Evolutionary conservation across 2,329 filamentous ascomycete species (phyloP).

Genomic region (Fusarium illudens): DNA sequence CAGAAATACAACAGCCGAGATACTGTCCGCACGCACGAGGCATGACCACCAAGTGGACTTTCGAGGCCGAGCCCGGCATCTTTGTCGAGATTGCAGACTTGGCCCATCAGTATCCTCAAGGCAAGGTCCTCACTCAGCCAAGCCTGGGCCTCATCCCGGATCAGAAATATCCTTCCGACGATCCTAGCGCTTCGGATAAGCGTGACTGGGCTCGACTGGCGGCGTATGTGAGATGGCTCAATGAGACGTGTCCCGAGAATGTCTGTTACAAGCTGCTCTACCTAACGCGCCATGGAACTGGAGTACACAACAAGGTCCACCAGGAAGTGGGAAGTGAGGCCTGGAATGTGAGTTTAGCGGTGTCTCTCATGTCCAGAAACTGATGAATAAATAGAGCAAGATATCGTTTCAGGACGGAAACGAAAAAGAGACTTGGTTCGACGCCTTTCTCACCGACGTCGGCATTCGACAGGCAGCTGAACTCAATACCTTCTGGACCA

Average conservation of each 20-base stretch:
- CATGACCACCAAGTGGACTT: slow-evolving; percentile 37
- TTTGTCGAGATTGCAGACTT: slow-evolving; percentile 56
- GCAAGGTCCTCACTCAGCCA: slow-evolving; percentile 51
- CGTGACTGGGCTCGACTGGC: slow-evolving; percentile 64
- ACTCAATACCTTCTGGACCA: slow-evolving; percentile 61
- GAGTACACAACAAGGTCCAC: slow-evolving; percentile 59
- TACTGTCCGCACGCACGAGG: background rate
- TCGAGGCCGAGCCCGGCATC: slow-evolving; percentile 39
- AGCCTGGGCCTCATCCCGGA: slow-evolving; percentile 64
- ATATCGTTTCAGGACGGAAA: slow-evolving; percentile 53
- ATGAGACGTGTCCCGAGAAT: slow-evolving; percentile 50
- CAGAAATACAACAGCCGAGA: background rate
- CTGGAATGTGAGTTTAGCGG: slow-evolving; percentile 57
- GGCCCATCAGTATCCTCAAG: slow-evolving; percentile 38
- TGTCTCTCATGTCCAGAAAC: background rate
- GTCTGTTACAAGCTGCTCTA: slow-evolving; percentile 63
- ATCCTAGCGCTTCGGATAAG: slow-evolving; percentile 33
- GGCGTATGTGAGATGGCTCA: slow-evolving; percentile 57
- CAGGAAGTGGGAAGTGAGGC: slow-evolving; percentile 63
- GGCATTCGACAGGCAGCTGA: slow-evolving; percentile 63
- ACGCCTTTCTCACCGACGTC: slow-evolving; percentile 58
- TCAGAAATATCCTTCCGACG: slow-evolving; percentile 55
- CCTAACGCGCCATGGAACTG: slow-evolving; percentile 66
- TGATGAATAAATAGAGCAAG: slow-evolving; percentile 38
- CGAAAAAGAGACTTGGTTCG: slow-evolving; percentile 50